Evolutionary conservation across 1,139 yeast genomes (phyloP), one percentile per base, ranked within the genome.

Genomic region (Candida freyschussii): DNA sequence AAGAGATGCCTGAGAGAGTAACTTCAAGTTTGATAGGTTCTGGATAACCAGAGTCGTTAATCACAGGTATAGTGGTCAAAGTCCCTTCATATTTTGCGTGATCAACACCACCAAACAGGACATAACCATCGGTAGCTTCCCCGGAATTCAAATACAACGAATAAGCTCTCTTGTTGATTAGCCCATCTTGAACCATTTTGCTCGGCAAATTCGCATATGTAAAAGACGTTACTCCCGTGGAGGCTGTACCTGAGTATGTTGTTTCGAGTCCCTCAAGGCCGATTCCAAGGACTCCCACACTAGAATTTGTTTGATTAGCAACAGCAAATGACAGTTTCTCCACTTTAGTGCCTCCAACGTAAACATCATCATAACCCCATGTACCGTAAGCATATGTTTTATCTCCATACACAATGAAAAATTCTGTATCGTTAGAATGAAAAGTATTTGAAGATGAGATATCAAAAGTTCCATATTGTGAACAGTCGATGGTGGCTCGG

Each of bases 401-500:
- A 53, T 83, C 94, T 20, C 78, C 89, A 48, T 84, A 84, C 19
- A 59, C 40, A 46, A 81, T 81, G 30, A 49, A 51, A 46, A 72
- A 72, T 30, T 53, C 55, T 6, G 78, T 66, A 10, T 60, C 55
- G 47, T 75, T 73, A 20, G 58, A 51, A 7, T 47, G 32, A 58
- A 65, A 77, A 6, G 75, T 47, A 2, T 65, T 39, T 4, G 30
- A 12, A 5, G 27, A 20, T 8, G 30, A 23, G n/a, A n/a, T n/a
- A 34, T 77, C 64, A 49, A 75, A 78, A 6, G 69, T 54, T 26
- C 65, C 65, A 36, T 48, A 60, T 21, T 41, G 23, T 7, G 43
- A 20, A 47, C 65, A 61, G 34, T 59, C 59, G n/a, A 58, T 44
- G 2, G 61, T 41, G 1, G 47, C 45, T 3, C 26, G 14, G 10